Evolutionary conservation across 148 eudicot species (phyloP), one percentile per base, ranked within the genome.

Genomic region (Nyssa sinensis): DNA sequence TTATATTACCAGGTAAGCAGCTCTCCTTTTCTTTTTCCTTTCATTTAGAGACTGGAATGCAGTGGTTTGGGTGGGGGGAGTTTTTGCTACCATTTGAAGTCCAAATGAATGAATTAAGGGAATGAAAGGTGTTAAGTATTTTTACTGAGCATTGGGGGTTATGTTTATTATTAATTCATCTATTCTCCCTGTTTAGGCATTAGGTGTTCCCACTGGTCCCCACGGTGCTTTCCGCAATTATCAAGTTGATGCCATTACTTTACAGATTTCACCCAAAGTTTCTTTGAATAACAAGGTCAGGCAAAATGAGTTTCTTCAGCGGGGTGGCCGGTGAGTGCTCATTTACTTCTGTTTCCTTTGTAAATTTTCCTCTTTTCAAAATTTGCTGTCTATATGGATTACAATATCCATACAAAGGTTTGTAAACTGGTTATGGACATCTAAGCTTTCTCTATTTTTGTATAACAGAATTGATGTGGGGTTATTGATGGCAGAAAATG

Each of bases 181-280:
- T 24, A 44, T 44, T 66, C 11, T 35, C 19, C 71, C 12, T 78
- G 61, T 39, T 63, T 73, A 95, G 99, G 99, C 97, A 25, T 81
- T 95, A 68, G 99, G 99, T 74, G 86, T 95, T 77, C 99, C 99
- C 17, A 93, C 97, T 60, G 99, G 97, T 76, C 80, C 97, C 16
- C 99, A 95, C 81, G 99, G 94, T 69, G 94, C 96, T 77, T 95
- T 95, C 76, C 96, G 97, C 62, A 97, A 95, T 91, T 95, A 95
- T 82, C 97, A 95, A 84, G 85, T 95, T 84, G 99, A 95, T 83
- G 96, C 99, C 47, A 83, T 93, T 58, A 95, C 99, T 74, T 74
- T 95, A 84, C 89, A 83, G 71, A 81, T 95, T 60, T 85, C 96
- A 75, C 86, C 87, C 27, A 86, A 75, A 79, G 78, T 71, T 66